These are phyloP conservation scores for Baorangia bicolor DNA, from an alignment of 768 basidiomycete species.

Conservation along the genomic window DNA sequence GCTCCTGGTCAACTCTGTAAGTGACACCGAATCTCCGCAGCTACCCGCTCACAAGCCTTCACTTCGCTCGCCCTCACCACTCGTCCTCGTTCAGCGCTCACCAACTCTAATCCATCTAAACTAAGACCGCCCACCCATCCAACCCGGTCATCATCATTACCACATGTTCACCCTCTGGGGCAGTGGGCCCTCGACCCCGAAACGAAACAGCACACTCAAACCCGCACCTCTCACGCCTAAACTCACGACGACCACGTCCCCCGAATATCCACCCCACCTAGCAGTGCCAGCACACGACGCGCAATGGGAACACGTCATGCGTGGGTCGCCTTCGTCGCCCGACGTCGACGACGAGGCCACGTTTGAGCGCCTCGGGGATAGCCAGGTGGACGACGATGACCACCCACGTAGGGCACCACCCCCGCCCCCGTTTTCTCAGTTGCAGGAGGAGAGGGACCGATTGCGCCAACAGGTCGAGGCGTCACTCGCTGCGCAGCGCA, in stretches of 20 bases:
- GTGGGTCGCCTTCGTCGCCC: slow-evolving; percentile 13
- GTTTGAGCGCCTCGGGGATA: slow-evolving; percentile 21
- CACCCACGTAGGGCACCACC: background rate
- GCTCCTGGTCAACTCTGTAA: too few relatives aligned
- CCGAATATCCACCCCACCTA: slow-evolving; percentile 11
- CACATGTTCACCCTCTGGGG: slow-evolving; percentile 12
- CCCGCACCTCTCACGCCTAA: slow-evolving; percentile 23
- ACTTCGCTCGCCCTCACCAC: too few relatives aligned
- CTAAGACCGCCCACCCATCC: too few relatives aligned
- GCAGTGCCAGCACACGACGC: slow-evolving; percentile 8
- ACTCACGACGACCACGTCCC: slow-evolving; percentile 15
- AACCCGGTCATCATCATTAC: background rate
- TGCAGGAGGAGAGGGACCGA: slow-evolving; percentile 12
- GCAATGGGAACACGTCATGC: slow-evolving; percentile 25
- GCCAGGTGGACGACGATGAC: slow-evolving; percentile 16
- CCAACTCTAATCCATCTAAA: background rate
- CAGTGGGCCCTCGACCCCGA: slow-evolving; percentile 15
- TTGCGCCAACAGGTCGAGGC: slow-evolving; percentile 13
- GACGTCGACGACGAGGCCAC: slow-evolving; percentile 17
- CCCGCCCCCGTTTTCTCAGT: background rate
- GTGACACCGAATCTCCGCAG: too few relatives aligned
- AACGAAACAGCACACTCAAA: slow-evolving; percentile 18
- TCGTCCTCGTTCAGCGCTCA: background rate
- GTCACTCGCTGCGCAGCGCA: slow-evolving; percentile 12
- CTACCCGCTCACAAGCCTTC: too few relatives aligned